Evolutionary conservation across 805 yeast genomes (phyloP), one percentile per base, ranked within the genome.

Genomic region (Metschnikowia henanensis): DNA sequence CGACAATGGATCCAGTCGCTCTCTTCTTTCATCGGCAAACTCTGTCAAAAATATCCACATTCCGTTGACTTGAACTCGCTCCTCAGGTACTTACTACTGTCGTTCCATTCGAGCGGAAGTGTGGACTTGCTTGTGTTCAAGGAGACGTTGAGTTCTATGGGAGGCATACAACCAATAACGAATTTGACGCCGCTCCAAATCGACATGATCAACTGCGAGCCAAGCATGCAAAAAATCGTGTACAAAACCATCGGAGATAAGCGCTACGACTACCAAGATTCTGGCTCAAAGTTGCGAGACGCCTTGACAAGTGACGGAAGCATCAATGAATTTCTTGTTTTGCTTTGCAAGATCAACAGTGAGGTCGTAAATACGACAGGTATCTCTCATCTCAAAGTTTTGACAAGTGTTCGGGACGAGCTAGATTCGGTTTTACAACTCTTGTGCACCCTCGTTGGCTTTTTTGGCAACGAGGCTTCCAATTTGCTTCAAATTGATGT

Each of bases 1-100:
- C 72, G 85, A 20, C 82, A 78, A 53, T 92, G 98, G 98, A 75
- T 90, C 26, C 94, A 85, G 54, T 85, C 95, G 18, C 69, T 92
- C 25, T 77, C 96, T 0, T 70, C 80, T 1, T 91, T 92, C 58
- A 79, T 87, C 40, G 95, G 95, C 0, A 81, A 84, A 43, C 65
- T 90, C 4, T 77, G 88, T 61, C 63, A 76, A 52, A 60, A 73
- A 35, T 71, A 81, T 68, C 68, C 79, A 29, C 46, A 62, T 50
- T 53, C 62, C 2, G 79, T 92, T 66, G 83, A 83, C 52, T 57
- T 87, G 29, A 60, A 68, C 3, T 88, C 92, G 4, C 64, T 92
- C 10, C 58, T 89, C 13, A 65, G 68, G 2, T 84, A 75, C 56
- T 62, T 85, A 6, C 56, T 84, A 31, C 85, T 84, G 53, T 80